phyloP scores from a whole-genome alignment of 2,329 filamentous ascomycete species.

The Blastomyces emzantsi region DNA sequence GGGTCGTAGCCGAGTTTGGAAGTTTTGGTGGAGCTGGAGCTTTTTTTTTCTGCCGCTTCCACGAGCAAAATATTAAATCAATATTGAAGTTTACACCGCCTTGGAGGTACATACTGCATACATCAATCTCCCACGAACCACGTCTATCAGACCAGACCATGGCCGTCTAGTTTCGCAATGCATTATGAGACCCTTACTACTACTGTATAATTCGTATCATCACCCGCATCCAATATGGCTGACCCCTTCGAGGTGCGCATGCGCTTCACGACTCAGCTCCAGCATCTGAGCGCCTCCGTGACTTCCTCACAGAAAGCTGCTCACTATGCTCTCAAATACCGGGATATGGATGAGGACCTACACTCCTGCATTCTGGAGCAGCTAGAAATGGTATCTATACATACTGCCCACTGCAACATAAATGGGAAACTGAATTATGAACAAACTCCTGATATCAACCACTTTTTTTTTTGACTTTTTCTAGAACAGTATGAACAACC shows the following conservation, averaged over 20 bases:
- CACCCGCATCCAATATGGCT: constrained; percentile 46
- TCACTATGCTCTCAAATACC: constrained; percentile 87
- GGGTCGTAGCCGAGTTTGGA: not conserved
- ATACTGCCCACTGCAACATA: not conserved
- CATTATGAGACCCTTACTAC: constrained; percentile 1
- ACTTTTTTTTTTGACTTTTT: not conserved
- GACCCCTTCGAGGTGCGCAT: constrained; percentile 98
- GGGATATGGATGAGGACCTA: constrained; percentile 91
- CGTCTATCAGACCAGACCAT: not conserved
- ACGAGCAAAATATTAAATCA: not conserved
- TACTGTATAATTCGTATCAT: not conserved
- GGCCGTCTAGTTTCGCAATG: not conserved
- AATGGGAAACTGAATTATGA: not conserved
- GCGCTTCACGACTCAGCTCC: constrained; percentile 84
- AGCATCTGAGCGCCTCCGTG: constrained; percentile 83
- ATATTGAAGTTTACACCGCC: not conserved
- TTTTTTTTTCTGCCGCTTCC: not conserved
- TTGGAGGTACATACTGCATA: not conserved
- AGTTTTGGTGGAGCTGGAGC: not conserved
- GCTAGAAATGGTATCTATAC: constrained; percentile 59
- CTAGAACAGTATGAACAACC: constrained; percentile 88
- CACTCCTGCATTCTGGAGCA: constrained; percentile 97
- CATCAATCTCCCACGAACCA: not conserved
- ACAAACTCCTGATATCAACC: not conserved
- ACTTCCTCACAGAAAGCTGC: constrained; percentile 86